Base-by-base conservation (phyloP, 108 stramenopile species). In the Pseudonitzschia multiseries region DNA sequence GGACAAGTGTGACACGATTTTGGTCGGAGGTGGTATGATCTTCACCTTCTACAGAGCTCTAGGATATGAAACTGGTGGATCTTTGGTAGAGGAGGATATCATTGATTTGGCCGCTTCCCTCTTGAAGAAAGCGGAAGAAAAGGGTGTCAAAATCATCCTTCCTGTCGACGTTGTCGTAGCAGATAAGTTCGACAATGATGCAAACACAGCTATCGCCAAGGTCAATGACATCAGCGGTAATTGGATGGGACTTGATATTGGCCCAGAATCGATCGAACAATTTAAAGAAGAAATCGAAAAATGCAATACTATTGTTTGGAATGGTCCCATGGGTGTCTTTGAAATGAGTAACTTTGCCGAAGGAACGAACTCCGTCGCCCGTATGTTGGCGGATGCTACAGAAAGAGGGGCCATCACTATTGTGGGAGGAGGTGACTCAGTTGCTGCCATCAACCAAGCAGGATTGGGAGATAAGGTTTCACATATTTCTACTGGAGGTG, bases 191-290 rank as follows among this genome's bases (percentile, higher is more conserved):
- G 91, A 84, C 33, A 86, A 84, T 44, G 93, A 96, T 76, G 94
- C 95, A 63, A 83, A 91, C 62, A 80, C 81, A 57, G 89, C 86
- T 52, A 79, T 96, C 72, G 89, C 90, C 10, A 81, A 89, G 61
- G 93, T 92, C 6, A 84, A 60, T 22, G 95, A 84, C 52, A 98
- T 99, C 68, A 84, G 87, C 22, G 98, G 93, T 29, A 96, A 93
- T 15, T 99, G 99, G 97, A 94, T 97, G 94, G 98, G 99, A 51
- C 81, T 99, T 28, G 98, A 99, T 83, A 89, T 97, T 63, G 99
- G 99, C 31, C 96, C 97, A 9, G 94, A 97, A 57, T 85, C 96
- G 12, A 73, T 92, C 64, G 78, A 89, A 62, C 42, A 75, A 20
- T 98, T 98, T 81, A 76, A 83, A 56, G 76, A 84, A 9, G 96